phyloP scores from a whole-genome alignment of 768 basidiomycete species.

The Pseudohyphozyma bogoriensis region DNA sequence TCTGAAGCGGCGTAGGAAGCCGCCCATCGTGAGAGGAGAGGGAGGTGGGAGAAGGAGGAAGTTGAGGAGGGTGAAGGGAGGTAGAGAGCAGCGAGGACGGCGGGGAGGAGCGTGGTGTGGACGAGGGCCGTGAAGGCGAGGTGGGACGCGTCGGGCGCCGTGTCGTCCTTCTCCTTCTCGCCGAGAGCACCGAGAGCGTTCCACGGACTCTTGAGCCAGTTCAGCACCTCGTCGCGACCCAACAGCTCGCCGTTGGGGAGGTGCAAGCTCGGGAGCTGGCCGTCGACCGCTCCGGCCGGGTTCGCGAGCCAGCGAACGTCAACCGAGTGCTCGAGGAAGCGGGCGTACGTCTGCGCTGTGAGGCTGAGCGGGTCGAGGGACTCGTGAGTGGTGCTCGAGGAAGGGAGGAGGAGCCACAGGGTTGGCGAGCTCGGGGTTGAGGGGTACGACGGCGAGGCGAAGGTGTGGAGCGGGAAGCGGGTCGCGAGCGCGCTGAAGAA shows the following conservation, averaged over 20 bases:
- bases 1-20: background rate
- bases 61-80: slow-evolving; percentile 3
- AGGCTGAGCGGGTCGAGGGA: background rate
- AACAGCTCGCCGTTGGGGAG: background rate
- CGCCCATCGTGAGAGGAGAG: background rate
- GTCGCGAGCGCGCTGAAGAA: background rate
- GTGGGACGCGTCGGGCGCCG: slow-evolving; percentile 1
- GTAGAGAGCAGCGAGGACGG: slow-evolving; percentile 19
- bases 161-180: background rate
- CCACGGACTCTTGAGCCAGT: background rate
- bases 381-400: background rate
- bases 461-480: background rate
- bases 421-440: background rate
- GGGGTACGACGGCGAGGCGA: background rate
- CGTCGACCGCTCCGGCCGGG: background rate
- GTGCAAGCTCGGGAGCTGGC: background rate
- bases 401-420: background rate
- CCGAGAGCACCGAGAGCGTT: background rate
- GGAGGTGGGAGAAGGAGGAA: background rate
- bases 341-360: background rate
- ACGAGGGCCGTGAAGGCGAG: slow-evolving; percentile 21
- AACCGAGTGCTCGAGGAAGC: background rate
- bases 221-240: background rate
- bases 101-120: slow-evolving; percentile 15
- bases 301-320: background rate